Base-by-base conservation (phyloP, 2,329 filamentous ascomycete genomes). In the Botrytis pseudocinerea region DNA sequence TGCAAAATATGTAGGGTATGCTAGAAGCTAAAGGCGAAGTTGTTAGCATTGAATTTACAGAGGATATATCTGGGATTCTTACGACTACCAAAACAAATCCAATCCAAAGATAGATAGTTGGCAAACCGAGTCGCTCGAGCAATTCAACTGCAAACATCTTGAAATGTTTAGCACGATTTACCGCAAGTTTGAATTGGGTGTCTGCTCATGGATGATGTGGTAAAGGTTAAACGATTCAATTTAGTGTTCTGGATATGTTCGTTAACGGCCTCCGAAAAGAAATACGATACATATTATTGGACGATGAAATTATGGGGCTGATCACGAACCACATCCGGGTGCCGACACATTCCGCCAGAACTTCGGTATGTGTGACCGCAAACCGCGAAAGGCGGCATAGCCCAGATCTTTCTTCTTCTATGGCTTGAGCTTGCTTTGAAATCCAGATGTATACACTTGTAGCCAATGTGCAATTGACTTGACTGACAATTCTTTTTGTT, bases 1-100 rank as follows among this genome's bases (percentile, higher is more conserved):
- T 46, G 46, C 70, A 40, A 66, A 69, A 28, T 69, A 69, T 9
- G 65, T 22, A 22, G 54, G 48, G 4, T 69, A 69, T 69, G 65
- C 65, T 9, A 69, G 14, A n/a, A 57, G 32, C 65, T 69, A 25
- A 59, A 7, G 12, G 4, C 5, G 7, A 32, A 22, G 28, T 59
- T 12, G 51, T 69, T 44, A 69, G 48, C 40, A 20, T 28, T 1
- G 1, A 22, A 1, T 28, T 28, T 7, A 6, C 2, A 42, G n/a
- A 28, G 2, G 0, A 32, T 7, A 40, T 59, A 42, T 16, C 4
- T 40, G 38, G 8, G 16, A 9, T 12, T 40, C 48, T 44, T 59
- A 69, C 65, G 14, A 32, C 18, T 35, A 59, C 35, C 2, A 69
- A 20, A 4, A 42, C 10, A 16, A 69, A 42, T 40, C 51, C 51